Percentiles rank a stretch among this genome's conserved stretches.
Conservation (phyloP, 306 rosid genomes). For the Morella rubra region DNA sequence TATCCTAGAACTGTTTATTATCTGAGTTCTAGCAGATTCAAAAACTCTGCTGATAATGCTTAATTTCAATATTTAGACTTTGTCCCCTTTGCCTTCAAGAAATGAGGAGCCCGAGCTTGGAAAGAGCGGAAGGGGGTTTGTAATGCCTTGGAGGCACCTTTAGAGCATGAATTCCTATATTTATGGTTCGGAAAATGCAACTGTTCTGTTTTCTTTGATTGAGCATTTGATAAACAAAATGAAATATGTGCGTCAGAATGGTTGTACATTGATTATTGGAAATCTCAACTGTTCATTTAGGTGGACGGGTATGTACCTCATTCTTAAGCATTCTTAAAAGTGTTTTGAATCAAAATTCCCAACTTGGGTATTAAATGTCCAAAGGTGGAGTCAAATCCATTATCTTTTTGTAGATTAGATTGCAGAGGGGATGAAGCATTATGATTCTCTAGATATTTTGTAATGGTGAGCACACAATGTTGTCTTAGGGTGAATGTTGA, state of each 20-base stretch:
- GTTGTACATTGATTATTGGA: neutral
- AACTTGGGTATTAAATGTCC: neutral
- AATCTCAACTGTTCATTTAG: neutral
- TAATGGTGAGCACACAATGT: neutral
- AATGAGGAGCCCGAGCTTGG: neutral
- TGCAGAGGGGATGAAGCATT: neutral
- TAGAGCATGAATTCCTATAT: neutral
- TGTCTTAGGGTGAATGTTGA: neutral
- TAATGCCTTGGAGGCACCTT: neutral
- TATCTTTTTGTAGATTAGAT: neutral
- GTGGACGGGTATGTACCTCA: neutral
- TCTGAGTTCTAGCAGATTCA: conserved; percentile 1
- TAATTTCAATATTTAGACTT: neutral
- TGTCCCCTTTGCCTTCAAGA: neutral
- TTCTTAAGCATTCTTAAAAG: neutral
- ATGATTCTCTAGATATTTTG: conserved; percentile 1
- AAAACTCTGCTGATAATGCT: neutral
- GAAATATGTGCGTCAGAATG: neutral
- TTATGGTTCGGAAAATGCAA: neutral
- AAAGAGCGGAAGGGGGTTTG: neutral
- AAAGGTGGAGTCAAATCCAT: neutral
- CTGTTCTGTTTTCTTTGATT: neutral
- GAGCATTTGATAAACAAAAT: neutral
- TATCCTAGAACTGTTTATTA: neutral
- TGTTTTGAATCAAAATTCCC: neutral